Evolutionary conservation across 495 filamentous ascomycete genomes (phyloP).

Genomic region (Daldinia childiae): DNA sequence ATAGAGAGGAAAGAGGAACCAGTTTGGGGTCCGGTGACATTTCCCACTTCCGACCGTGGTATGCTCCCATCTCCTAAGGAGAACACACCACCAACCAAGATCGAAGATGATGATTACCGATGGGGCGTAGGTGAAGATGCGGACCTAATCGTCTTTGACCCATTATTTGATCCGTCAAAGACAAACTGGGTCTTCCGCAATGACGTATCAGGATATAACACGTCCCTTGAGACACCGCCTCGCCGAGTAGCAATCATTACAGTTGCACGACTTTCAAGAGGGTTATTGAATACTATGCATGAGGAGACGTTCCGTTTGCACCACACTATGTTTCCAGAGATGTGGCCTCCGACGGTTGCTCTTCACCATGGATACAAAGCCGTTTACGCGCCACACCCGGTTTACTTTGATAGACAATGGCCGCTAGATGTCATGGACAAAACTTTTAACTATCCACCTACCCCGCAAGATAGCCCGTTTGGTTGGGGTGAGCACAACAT

Average conservation of each 20-base stretch:
- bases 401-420: slow-evolving; percentile 84
- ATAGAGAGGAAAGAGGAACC: slow-evolving; percentile 29
- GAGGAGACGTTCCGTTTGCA: slow-evolving; percentile 73
- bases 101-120: slow-evolving; percentile 58
- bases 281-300: slow-evolving; percentile 82
- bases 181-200: slow-evolving; percentile 63
- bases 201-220: slow-evolving; percentile 83
- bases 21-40: slow-evolving; percentile 43
- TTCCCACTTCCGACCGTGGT: slow-evolving; percentile 26
- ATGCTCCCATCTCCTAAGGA: slow-evolving; percentile 47
- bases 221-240: slow-evolving; percentile 66
- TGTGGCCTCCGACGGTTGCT: slow-evolving; percentile 80
- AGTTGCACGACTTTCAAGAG: slow-evolving; percentile 73
- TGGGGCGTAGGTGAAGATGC: slow-evolving; percentile 71
- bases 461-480: slow-evolving; percentile 63
- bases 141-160: slow-evolving; percentile 63
- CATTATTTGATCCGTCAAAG: slow-evolving; percentile 62
- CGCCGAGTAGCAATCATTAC: slow-evolving; percentile 82
- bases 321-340: slow-evolving; percentile 86
- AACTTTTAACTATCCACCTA: slow-evolving; percentile 69
- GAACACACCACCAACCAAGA: slow-evolving; percentile 54
- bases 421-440: slow-evolving; percentile 72
- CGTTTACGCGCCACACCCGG: slow-evolving; percentile 83
- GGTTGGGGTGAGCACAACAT: slow-evolving; percentile 62
- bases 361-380: slow-evolving; percentile 89